phyloP scores from a whole-genome alignment of 495 filamentous ascomycete species.

The Aspergillus baeticus region DNA sequence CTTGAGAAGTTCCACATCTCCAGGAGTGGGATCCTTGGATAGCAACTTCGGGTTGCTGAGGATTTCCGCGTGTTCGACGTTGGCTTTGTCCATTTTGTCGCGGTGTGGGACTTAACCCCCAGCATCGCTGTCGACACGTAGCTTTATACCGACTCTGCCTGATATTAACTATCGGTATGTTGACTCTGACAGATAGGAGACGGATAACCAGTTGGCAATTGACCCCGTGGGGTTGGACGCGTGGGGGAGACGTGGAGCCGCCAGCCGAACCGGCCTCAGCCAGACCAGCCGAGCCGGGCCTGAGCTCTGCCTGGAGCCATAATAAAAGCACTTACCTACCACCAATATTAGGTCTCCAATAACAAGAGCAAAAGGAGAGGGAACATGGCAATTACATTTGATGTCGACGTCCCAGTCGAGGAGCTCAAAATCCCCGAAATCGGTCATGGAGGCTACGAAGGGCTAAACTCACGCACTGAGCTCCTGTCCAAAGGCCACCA shows the following conservation, averaged over 20 bases:
- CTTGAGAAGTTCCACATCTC: conserved; percentile 18
- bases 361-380: no score
- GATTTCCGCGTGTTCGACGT: not conserved
- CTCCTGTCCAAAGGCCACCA: conserved; percentile 27
- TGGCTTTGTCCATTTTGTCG: conserved; percentile 1
- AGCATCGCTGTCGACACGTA: no score
- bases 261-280: conserved; percentile 6
- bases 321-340: no score
- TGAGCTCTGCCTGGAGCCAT: not conserved
- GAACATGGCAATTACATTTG: not conserved
- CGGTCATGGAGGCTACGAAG: conserved; percentile 16
- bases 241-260: conserved; percentile 2
- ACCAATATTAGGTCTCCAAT: not conserved
- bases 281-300: conserved; percentile 4
- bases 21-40: not conserved
- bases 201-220: not conserved
- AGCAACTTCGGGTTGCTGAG: not conserved
- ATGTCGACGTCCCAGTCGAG: not conserved
- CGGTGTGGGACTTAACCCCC: no score
- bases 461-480: conserved; percentile 25
- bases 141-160: no score
- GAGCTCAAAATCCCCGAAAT: conserved; percentile 2
- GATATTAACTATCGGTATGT: no score
- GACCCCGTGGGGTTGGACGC: not conserved
- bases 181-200: not conserved